phyloP scores from a whole-genome alignment of 1,284 basidiomycete genomes.

The Trichosporon sp. region DNA sequence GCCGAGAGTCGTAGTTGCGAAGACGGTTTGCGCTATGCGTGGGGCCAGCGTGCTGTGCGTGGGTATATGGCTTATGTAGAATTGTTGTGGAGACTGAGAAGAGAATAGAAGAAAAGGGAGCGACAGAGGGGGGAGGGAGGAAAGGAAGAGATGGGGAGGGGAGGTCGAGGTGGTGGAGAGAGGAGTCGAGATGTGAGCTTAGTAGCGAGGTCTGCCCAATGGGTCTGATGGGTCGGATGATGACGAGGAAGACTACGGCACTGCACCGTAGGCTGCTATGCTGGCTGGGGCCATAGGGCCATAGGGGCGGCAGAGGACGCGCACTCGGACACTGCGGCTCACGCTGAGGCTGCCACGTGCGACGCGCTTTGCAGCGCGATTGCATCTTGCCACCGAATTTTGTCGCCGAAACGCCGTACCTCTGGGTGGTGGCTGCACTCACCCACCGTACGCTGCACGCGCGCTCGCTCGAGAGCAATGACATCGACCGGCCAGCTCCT shows the following conservation, averaged over 20 bases:
- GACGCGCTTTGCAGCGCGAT: not conserved
- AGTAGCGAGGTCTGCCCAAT: constrained; percentile 10
- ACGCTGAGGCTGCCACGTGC: not conserved
- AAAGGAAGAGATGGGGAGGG: constrained; percentile 13
- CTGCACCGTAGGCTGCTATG: no score
- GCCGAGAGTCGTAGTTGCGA: not conserved
- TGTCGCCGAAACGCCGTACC: constrained; percentile 17
- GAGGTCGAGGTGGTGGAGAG: not conserved
- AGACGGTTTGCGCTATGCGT: not conserved
- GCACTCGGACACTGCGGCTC: not conserved
- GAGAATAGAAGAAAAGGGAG: constrained; percentile 9
- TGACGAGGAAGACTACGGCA: constrained; percentile 12
- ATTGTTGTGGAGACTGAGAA: not conserved
- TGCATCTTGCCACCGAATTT: constrained; percentile 13
- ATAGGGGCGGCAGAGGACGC: not conserved
- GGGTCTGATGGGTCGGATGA: constrained; percentile 8
- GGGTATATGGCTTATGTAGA: constrained; percentile 5
- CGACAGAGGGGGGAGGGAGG: not conserved
- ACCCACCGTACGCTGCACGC: not conserved
- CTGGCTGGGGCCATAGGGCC: no score
- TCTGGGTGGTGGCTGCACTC: not conserved
- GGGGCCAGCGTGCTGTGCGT: not conserved
- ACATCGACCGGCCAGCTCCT: not conserved
- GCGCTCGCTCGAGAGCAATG: constrained; percentile 9
- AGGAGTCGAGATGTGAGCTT: constrained; percentile 5